Base-by-base conservation (phyloP, 2,329 filamentous ascomycete species). In the Mariannaea elegans region DNA sequence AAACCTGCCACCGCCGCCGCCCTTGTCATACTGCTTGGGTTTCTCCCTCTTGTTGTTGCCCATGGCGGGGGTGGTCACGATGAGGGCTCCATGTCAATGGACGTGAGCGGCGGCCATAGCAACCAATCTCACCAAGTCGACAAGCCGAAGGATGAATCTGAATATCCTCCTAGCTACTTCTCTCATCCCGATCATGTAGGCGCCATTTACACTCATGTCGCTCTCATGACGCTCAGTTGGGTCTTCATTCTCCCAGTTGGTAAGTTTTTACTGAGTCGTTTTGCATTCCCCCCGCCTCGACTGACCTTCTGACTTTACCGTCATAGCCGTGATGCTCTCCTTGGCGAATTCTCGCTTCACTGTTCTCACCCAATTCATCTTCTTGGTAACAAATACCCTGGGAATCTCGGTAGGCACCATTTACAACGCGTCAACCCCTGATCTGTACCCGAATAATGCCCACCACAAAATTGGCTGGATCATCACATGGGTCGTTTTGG, bases 381-480 rank as follows among this genome's bases (percentile, higher is more conserved):
- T 94, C 73, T 75, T 91, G 41, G 77, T 82, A 1, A 73, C 83
- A 32, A 92, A 93, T 72, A 82, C 81, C 3, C 66, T 89, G 2
- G 91, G 89, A 16, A 66, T 94, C 21, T 71, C 92, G 13, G 73
- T 91, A 23, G 87, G 86, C 7, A 83, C 86, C 48, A 79, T 92
- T 31, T 97, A 97, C 80, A 93, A 95, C 73, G 82, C 85, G 58
- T 87, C 85, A 64, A 97, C 93, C 0, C 93, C 93, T 1, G 92
- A 97, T 72, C 80, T 97, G 19, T 97, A 97, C 73, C 88, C 88
- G 29, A 89, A 91, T 72, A 97, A 97, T 72, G 86, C 90, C n/a
- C 94, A 97, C 75, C 89, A 93, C 79, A 93, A 91, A 75, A 84
- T 94, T 41, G 93, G 93, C 54, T 98, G 94, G 94, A 82, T 92